Conservation (phyloP, 2,329 filamentous ascomycete species). For the Dactylonectria estremocensis region DNA sequence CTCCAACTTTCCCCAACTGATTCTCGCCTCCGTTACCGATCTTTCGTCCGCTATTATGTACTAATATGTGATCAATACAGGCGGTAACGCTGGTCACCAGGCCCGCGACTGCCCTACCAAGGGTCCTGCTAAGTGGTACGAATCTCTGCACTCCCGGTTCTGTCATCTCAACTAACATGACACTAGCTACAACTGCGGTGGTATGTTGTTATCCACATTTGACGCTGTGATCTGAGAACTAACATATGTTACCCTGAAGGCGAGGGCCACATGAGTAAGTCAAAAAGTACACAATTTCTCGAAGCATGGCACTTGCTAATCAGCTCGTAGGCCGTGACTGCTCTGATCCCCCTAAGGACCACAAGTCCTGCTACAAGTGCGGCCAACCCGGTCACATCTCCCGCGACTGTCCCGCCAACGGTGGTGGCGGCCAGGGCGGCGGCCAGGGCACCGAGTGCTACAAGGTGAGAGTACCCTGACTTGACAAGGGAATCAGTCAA, state of each 20-base stretch:
- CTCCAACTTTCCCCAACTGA: background rate
- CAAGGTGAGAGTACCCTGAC: conserved; percentile 70
- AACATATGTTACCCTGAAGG: conserved; percentile 53
- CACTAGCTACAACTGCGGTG: conserved; percentile 84
- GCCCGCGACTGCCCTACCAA: conserved; percentile 90
- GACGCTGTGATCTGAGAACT: conserved; percentile 33
- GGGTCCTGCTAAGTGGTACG: conserved; percentile 86
- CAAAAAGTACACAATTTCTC: background rate
- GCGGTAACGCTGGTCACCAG: conserved; percentile 83
- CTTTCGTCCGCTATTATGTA: conserved; percentile 9
- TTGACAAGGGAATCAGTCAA: conserved; percentile 1
- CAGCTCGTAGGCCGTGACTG: conserved; percentile 85
- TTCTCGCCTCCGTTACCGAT: conserved; percentile 13
- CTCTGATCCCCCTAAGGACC: conserved; percentile 90
- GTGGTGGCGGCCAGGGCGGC: conserved; percentile 59
- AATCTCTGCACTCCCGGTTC: conserved; percentile 29
- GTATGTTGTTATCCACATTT: conserved; percentile 62
- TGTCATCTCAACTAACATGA: conserved; percentile 38
- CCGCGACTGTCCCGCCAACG: conserved; percentile 81
- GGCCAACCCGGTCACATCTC: conserved; percentile 91
- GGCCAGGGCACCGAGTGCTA: conserved; percentile 83
- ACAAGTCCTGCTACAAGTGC: conserved; percentile 83
- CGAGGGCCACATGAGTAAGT: conserved; percentile 85
- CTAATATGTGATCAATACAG: conserved; percentile 60
- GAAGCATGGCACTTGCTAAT: conserved; percentile 27